Percentiles rank a stretch among this genome's conserved stretches.
These are phyloP conservation scores for Leptoxyphium fumago DNA, from an alignment of 2,329 filamentous ascomycete species.

Conservation along the genomic window DNA sequence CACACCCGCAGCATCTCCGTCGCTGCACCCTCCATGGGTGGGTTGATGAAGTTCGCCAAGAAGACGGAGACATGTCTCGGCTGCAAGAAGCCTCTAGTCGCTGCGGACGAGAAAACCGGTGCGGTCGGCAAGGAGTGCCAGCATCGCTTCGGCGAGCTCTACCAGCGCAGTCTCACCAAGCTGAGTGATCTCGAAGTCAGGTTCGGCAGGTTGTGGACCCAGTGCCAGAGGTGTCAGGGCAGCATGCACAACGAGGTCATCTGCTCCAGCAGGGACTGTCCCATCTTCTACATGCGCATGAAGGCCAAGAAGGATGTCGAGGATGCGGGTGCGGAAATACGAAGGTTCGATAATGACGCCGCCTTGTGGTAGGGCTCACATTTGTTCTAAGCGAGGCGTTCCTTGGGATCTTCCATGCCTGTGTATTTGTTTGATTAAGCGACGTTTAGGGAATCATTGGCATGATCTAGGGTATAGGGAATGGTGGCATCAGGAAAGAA, in stretches of 20 bases:
- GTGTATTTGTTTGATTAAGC: too few species aligned
- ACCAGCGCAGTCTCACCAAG: constrained; percentile 77
- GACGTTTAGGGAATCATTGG: too few species aligned
- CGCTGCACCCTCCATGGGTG: constrained; percentile 77
- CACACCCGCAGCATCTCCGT: constrained; percentile 93
- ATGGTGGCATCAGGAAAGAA: too few species aligned
- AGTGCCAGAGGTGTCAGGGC: constrained; percentile 93
- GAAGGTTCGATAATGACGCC: constrained; percentile 75
- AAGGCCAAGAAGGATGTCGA: constrained; percentile 99
- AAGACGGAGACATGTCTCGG: constrained; percentile 98
- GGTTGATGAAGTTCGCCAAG: constrained; percentile 96
- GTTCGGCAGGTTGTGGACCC: constrained; percentile 89
- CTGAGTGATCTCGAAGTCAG: constrained; percentile 85
- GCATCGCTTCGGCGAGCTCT: constrained; percentile 77
- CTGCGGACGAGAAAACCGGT: constrained; percentile 63
- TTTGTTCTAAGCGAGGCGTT: too few species aligned
- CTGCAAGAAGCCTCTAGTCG: constrained; percentile 87
- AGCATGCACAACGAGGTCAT: constrained; percentile 98
- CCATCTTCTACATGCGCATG: constrained; percentile 99
- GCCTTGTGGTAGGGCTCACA: constrained; percentile 42
- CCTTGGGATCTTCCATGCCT: too few species aligned
- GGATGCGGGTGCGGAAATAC: constrained; percentile 80
- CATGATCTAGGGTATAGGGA: too few species aligned
- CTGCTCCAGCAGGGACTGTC: constrained; percentile 89
- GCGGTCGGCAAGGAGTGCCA: constrained; percentile 81